Conservation (phyloP, 1,139 yeast species). For the Yamadazyma songkhlaensis region DNA sequence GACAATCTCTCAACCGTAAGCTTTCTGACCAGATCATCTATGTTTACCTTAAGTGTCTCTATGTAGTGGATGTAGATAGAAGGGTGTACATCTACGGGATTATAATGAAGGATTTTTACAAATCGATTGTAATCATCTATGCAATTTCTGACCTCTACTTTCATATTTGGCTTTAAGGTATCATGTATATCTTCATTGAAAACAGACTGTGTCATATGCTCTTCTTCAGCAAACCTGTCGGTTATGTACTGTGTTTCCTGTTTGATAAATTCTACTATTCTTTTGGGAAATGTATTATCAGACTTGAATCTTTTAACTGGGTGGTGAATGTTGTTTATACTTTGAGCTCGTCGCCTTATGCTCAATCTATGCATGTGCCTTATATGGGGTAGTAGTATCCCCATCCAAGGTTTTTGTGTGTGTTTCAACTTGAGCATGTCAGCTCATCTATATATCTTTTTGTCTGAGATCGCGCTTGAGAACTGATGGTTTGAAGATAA, state of each 20-base stretch:
- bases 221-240: conserved; percentile 8
- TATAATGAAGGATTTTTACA: conserved; percentile 27
- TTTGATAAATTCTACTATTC: conserved; percentile 15
- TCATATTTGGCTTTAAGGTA: conserved; percentile 7
- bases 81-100: conserved; percentile 33
- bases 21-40: conserved; percentile 20
- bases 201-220: conserved; percentile 1
- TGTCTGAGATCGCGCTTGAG: conserved; percentile 5
- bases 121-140: conserved; percentile 32
- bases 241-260: conserved; percentile 15
- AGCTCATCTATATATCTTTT: conserved; percentile 8
- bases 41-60: conserved; percentile 15
- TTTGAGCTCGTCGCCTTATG: conserved; percentile 5
- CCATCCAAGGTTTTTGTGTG: neutral
- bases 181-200: neutral
- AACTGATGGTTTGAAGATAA: conserved; percentile 1
- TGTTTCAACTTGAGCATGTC: conserved; percentile 6
- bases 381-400: neutral
- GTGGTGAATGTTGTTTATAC: neutral
- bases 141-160: conserved; percentile 14
- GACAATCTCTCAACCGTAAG: conserved; percentile 26
- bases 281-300: conserved; percentile 9
- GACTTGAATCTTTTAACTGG: conserved; percentile 3
- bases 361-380: neutral
- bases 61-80: conserved; percentile 24